phyloP scores from a whole-genome alignment of 371 early-diverging fungal genomes.

The Syncephalastrum contaminatum region DNA sequence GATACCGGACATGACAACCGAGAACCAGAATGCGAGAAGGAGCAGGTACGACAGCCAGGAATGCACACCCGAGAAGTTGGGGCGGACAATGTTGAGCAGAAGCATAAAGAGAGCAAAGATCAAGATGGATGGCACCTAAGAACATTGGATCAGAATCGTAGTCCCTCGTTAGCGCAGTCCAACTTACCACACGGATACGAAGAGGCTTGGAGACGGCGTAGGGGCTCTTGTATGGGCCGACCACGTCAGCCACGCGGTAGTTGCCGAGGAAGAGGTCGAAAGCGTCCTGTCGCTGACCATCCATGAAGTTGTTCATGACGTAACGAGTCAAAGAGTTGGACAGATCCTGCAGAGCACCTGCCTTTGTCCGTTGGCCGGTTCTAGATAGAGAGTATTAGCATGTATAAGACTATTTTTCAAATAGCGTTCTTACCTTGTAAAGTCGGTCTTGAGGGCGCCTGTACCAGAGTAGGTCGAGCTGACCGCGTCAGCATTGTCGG shows the following conservation, averaged over 20 bases:
- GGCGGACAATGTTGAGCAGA: conserved; percentile 35
- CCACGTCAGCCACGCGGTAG: conserved; percentile 41
- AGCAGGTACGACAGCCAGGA: conserved; percentile 33
- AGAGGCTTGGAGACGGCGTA: conserved; percentile 33
- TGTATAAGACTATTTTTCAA: background rate
- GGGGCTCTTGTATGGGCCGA: conserved; percentile 19
- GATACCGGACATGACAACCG: conserved; percentile 44
- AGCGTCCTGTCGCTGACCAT: conserved; percentile 89
- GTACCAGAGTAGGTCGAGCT: conserved; percentile 97
- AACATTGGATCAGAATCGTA: background rate
- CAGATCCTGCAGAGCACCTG: conserved; percentile 83
- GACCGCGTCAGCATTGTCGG: conserved; percentile 98
- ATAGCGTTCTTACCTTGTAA: conserved; percentile 64
- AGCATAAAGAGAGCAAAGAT: conserved; percentile 49
- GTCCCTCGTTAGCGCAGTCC: background rate
- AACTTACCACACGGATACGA: conserved; percentile 48
- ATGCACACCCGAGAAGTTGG: conserved; percentile 34
- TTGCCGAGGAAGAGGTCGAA: conserved; percentile 81
- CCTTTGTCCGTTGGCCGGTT: conserved; percentile 84
- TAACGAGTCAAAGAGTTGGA: conserved; percentile 85
- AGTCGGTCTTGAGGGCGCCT: conserved; percentile 97
- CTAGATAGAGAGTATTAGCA: conserved; percentile 16
- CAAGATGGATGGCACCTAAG: conserved; percentile 41
- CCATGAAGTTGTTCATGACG: conserved; percentile 90
- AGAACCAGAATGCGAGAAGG: conserved; percentile 47